Base-by-base conservation (phyloP, 805 yeast species). In the Saturnispora quitensis region DNA sequence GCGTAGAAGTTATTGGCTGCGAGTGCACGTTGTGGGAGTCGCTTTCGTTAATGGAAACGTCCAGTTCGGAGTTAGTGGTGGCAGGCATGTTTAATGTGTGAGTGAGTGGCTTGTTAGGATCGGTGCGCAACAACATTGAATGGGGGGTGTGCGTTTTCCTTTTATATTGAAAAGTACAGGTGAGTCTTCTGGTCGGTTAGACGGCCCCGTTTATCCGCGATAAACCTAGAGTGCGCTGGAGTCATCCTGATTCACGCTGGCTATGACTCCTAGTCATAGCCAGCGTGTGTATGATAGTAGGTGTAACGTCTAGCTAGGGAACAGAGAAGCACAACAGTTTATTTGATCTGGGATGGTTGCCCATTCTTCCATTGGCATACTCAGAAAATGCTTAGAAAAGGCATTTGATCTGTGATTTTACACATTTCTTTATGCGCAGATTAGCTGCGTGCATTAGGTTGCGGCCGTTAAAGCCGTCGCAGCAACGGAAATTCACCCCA, bases 201-300 rank as follows among this genome's bases (percentile, higher is more conserved):
- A 18, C 24, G 46, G 46, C 22, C 34, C 46, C 46, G 22, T 43
- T 43, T 43, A 43, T 43, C 46, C 46, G 46, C 35, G 46, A 20
- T 12, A 24, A 4, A n/a, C 12, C 35, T 10, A 31, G 34, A 3
- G 34, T 12, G 15, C 34, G 15, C n/a, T 31, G 34, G 34, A 31
- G 15, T 31, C 34, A 31, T 31, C 13, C 15, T 13, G 34, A 31
- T 31, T 13, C 34, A 31, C 34, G 2, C 34, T 12, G 6, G 5
- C 12, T 9, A 31, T 25, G 15, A 31, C 4, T 31, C 34, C 5
- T 31, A 13, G 13, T 13, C 15, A 12, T 10, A 31, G 15, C 5
- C 12, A 31, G 34, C 13, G 12, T 31, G 34, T 31, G 22, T 22
- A 22, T 4, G 22, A 31, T 31, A 12, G 13, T 3, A 13, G 28